Percentiles rank a stretch among this genome's conserved stretches.
Conservation (phyloP, 2,329 filamentous ascomycete genomes). For the Talaromyces verruculosus region DNA sequence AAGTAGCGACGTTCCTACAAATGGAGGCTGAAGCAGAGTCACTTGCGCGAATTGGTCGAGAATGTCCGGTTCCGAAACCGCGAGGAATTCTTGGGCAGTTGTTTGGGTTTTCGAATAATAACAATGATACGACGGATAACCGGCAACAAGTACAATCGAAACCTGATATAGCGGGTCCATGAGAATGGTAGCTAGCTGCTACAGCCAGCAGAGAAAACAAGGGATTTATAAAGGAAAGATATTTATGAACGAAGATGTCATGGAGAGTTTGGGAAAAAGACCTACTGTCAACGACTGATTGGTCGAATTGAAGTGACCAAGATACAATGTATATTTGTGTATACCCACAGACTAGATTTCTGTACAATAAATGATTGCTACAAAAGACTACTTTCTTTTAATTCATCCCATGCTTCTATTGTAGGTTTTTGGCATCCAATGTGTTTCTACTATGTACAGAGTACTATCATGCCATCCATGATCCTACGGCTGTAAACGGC, state of each 20-base stretch:
- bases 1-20: constrained; percentile 47
- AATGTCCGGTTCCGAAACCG: constrained; percentile 93
- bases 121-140: constrained; percentile 22
- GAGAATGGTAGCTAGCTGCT: constrained; percentile 20
- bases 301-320: not conserved
- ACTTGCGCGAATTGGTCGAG: constrained; percentile 56
- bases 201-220: not conserved
- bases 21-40: constrained; percentile 43
- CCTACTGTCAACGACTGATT: not conserved
- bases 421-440: too few species aligned
- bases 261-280: not conserved
- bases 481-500: not conserved
- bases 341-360: constrained; percentile 7
- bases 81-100: constrained; percentile 73
- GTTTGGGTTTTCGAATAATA: constrained; percentile 62
- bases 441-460: too few species aligned
- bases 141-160: constrained; percentile 14
- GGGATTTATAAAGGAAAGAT: not conserved
- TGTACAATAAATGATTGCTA: constrained; percentile 13
- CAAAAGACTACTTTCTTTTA: not conserved
- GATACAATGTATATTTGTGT: constrained; percentile 12
- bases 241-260: not conserved
- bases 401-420: not conserved
- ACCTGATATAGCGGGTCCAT: constrained; percentile 21
- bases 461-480: too few species aligned